These are phyloP conservation scores for Penicillium cinerascens DNA, from an alignment of 495 filamentous ascomycete species.

Conservation along the genomic window DNA sequence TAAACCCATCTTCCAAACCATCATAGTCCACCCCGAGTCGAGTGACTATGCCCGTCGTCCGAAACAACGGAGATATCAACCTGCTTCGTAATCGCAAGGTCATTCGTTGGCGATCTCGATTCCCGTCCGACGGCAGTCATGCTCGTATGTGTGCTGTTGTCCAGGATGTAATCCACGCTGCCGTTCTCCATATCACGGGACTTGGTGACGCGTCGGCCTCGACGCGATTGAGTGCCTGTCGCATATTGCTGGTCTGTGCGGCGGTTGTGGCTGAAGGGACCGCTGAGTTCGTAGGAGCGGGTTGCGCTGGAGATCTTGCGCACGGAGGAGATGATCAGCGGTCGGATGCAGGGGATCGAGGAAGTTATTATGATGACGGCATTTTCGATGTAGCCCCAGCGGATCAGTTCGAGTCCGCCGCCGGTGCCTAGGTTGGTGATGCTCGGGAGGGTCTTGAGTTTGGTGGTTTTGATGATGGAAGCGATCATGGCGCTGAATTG, in stretches of 20 bases:
- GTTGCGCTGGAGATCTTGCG: slow-evolving; percentile 35
- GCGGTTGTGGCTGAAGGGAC: slow-evolving; percentile 16
- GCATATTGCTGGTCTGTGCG: slow-evolving; percentile 11
- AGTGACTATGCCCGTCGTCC: not conserved
- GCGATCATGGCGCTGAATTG: slow-evolving; percentile 34
- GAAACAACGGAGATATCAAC: slow-evolving; percentile 27
- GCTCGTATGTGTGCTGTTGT: slow-evolving; percentile 10
- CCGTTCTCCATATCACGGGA: slow-evolving; percentile 21
- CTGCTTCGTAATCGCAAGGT: slow-evolving; percentile 31
- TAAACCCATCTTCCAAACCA: not conserved
- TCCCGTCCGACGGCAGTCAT: slow-evolving; percentile 12
- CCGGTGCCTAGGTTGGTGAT: slow-evolving; percentile 28
- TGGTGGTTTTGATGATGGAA: slow-evolving; percentile 44
- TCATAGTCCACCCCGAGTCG: not conserved
- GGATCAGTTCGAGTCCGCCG: slow-evolving; percentile 30
- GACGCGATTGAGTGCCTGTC: slow-evolving; percentile 10
- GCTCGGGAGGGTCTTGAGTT: slow-evolving; percentile 31
- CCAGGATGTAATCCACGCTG: slow-evolving; percentile 33
- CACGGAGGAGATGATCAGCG: slow-evolving; percentile 36
- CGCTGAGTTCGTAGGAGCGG: slow-evolving; percentile 32
- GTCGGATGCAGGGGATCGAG: slow-evolving; percentile 34
- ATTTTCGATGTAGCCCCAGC: slow-evolving; percentile 35
- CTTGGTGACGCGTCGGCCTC: slow-evolving; percentile 9
- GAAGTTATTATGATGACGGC: slow-evolving; percentile 36
- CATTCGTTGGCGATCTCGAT: slow-evolving; percentile 12